A percentile compares a stretch with the other conserved stretches of the same genome.
Evolutionary conservation across 345 rosid species (phyloP).

Genomic region (Atalantia buxifolia): DNA sequence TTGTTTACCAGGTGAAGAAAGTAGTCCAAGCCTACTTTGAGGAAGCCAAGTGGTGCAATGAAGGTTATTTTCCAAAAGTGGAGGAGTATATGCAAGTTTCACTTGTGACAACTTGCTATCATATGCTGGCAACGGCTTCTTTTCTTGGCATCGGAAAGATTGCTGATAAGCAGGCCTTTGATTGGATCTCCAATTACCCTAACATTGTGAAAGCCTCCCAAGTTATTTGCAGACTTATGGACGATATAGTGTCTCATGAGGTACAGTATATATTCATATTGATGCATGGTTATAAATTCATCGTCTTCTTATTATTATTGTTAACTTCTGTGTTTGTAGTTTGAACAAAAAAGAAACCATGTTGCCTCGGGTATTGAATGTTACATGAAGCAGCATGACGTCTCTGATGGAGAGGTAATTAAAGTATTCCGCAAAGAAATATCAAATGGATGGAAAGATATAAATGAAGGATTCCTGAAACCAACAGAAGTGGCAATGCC

Average conservation of each 20-base stretch:
- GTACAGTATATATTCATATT: slow-evolving; percentile 16
- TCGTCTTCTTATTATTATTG: not conserved
- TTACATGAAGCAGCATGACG: slow-evolving; percentile 13
- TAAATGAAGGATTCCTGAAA: slow-evolving; percentile 17
- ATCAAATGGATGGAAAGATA: slow-evolving; percentile 23
- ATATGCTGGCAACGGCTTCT: not conserved
- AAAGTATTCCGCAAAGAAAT: not conserved
- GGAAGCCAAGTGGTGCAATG: slow-evolving; percentile 33
- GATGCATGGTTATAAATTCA: not conserved
- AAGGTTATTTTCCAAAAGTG: slow-evolving; percentile 17
- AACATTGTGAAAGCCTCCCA: slow-evolving; percentile 9
- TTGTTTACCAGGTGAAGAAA: not conserved
- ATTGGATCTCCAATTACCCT: slow-evolving; percentile 14
- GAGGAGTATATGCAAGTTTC: slow-evolving; percentile 29
- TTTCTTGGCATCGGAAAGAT: slow-evolving; percentile 15
- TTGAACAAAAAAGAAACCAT: slow-evolving; percentile 24
- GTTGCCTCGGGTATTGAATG: slow-evolving; percentile 19
- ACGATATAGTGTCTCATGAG: not conserved
- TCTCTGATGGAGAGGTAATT: not conserved
- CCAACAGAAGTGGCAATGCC: slow-evolving; percentile 1
- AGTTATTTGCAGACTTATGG: too few relatives aligned
- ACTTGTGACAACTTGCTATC: slow-evolving; percentile 7
- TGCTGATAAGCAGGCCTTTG: slow-evolving; percentile 5
- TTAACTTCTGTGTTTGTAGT: not conserved
- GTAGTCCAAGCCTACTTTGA: slow-evolving; percentile 7